Evolutionary conservation across 176 grass and related monocot species (phyloP).

Genomic region (Oryza officinalis): DNA sequence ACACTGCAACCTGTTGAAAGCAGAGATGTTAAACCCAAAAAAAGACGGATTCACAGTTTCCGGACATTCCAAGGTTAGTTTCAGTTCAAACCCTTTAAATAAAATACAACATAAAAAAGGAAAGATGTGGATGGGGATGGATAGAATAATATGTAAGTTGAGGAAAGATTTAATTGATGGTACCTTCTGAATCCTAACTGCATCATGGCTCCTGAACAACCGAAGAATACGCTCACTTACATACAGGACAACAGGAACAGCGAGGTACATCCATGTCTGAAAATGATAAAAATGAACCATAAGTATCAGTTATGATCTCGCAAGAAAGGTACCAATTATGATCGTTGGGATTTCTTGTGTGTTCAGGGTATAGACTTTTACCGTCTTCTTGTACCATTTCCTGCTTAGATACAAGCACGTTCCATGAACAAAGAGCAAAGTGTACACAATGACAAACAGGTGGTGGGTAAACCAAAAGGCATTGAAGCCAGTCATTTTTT

Average conservation of each 20-base stretch:
- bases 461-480: conserved; percentile 96
- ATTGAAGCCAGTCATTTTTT: conserved; percentile 85
- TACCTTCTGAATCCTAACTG: conserved; percentile 87
- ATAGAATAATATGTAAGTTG: neutral
- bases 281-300: conserved; percentile 9
- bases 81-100: neutral
- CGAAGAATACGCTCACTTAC: conserved; percentile 68
- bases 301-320: neutral
- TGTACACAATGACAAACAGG: conserved; percentile 83
- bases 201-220: conserved; percentile 72
- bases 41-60: neutral
- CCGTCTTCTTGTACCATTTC: conserved; percentile 93
- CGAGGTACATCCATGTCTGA: conserved; percentile 97
- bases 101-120: neutral
- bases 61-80: neutral
- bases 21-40: conserved; percentile 4
- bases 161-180: conserved; percentile 17
- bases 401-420: conserved; percentile 68
- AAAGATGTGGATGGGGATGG: neutral
- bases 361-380: conserved; percentile 36
- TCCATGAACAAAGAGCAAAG: conserved; percentile 77
- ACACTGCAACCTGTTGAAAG: conserved; percentile 69
- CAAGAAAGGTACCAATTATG: neutral
- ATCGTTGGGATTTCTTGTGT: neutral
- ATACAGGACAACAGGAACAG: conserved; percentile 81